Base-by-base conservation (phyloP, 1,139 yeast genomes). In the Protomyces pachydermus region DNA sequence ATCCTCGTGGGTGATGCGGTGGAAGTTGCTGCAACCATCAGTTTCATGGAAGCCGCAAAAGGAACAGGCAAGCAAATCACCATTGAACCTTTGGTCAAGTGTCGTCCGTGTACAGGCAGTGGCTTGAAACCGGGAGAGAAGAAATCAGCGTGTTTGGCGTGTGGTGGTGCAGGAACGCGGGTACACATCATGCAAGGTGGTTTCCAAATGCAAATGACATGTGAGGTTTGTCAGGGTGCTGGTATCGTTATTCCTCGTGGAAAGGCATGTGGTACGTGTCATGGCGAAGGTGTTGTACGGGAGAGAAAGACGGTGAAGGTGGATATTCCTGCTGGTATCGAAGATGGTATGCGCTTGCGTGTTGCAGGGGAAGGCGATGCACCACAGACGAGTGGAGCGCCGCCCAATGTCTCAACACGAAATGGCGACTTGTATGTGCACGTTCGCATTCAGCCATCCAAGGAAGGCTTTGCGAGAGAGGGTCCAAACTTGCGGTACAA, bases 121-220 rank as follows among this genome's bases (percentile, higher is more conserved):
- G 99, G 99, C 2, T 76, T 93, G 76, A 89, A 91, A 74, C 73
- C 80, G 5, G 95, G 95, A 25, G 86, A 85, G 68, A 81, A 84
- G 74, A 88, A 89, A 74, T 78, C 84, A 20, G 88, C 96, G 0
- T 93, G 98, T 80, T 79, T 84, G 1, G 78, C 89, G 2, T 93
- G 99, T 79, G 91, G 91, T 66, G 99, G 99, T 66, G 83, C 96
- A 0, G 99, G 99, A 8, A 87, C 91, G 56, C 84, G 88, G 28
- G 88, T 91, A 25, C 97, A 91, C 72, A 79, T 84, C 65, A 82
- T 91, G 74, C 86, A 85, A 70, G 97, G 96, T 9, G 98, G 98
- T 0, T 95, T 93, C 83, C 97, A 91, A 72, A 91, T 95, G 97
- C 86, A 96, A 1, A 86, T 96, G 2, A 90, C 97, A 14, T 93